A percentile compares a stretch with the other conserved stretches of the same genome.
These are phyloP conservation scores for Sapria himalayana DNA, from an alignment of 345 rosid genomes.

Conservation along the genomic window DNA sequence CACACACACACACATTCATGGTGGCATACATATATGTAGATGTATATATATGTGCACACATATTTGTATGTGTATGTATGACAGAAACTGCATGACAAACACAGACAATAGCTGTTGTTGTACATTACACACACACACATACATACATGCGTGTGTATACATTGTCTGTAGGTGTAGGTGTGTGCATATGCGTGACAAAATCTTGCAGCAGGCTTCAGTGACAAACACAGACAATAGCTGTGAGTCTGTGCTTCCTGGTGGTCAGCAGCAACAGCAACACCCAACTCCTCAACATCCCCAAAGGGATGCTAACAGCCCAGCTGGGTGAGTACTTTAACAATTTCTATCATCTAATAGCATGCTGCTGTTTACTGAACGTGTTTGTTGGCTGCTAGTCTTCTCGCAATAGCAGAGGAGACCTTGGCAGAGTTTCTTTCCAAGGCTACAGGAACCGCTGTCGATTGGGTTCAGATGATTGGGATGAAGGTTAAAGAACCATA, in stretches of 20 bases:
- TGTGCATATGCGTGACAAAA: too few species aligned
- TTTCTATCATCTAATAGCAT: not conserved
- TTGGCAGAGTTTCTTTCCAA: conserved; percentile 77
- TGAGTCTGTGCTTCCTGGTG: conserved; percentile 97
- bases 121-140: too few species aligned
- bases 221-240: conserved; percentile 99
- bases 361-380: not conserved
- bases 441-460: conserved; percentile 99
- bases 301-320: conserved; percentile 94
- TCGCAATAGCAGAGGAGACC: conserved; percentile 89
- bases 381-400: conserved; percentile 27
- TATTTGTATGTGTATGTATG: not conserved
- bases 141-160: too few species aligned
- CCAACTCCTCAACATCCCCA: conserved; percentile 83
- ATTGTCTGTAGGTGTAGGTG: too few species aligned
- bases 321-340: conserved; percentile 35
- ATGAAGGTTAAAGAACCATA: conserved; percentile 47
- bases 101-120: too few species aligned
- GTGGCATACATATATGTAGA: not conserved
- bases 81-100: not conserved
- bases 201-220: conserved; percentile 41
- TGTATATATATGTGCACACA: not conserved
- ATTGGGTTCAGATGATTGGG: conserved; percentile 99
- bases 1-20: not conserved
- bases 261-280: conserved; percentile 97